Base-by-base conservation (phyloP, 208 protist genomes). In the Leishmania tarentolae region DNA sequence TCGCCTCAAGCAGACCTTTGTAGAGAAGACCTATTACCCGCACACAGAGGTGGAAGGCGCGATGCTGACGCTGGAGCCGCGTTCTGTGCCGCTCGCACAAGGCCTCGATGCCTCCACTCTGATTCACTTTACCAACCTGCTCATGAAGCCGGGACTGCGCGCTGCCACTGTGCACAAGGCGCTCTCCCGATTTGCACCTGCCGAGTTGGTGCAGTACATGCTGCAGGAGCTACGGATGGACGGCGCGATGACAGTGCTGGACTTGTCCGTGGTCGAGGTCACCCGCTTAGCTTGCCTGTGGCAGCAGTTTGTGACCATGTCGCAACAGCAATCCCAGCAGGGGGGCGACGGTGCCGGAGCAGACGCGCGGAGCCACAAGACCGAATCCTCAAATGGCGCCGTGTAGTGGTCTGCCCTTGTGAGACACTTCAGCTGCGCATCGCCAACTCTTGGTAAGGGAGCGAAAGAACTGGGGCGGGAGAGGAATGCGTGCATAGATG, bases 1-100 rank as follows among this genome's bases (percentile, higher is more conserved):
- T 11, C 83, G 87, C 24, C 56, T 97, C 59, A 90, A 91, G 86
- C 92, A 93, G 71, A 95, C 90, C 28, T 96, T 98, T 78, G 81
- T 83, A 47, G 93, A 96, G 75, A 86, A 88, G 81, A 97, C 93
- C 35, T 98, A 94, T 83, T 98, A 96, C 84, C 95, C 95, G 24
- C 88, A 87, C 24, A 97, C 95, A 3, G 91, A 94, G 78, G 93
- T 98, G 50, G 87, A 91, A 61, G 93, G 95, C 0, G 90, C 90
- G 9, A 79, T 97, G 86, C 65, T 98, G 53, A 97, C 92, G 53
- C 90, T 98, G 44, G 87, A 94, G 84, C 95, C 95, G 31, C 92
- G 93, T 44, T 56, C 82, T 1, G 71, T 81, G 69, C 88, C 93
- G 9, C 83, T 96, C 8, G 85, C 87, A 24, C 68, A 72, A 19